Evolutionary conservation across 768 basidiomycete species (phyloP), one percentile per base, ranked within the genome.

Genomic region (Lyophyllum decastes): DNA sequence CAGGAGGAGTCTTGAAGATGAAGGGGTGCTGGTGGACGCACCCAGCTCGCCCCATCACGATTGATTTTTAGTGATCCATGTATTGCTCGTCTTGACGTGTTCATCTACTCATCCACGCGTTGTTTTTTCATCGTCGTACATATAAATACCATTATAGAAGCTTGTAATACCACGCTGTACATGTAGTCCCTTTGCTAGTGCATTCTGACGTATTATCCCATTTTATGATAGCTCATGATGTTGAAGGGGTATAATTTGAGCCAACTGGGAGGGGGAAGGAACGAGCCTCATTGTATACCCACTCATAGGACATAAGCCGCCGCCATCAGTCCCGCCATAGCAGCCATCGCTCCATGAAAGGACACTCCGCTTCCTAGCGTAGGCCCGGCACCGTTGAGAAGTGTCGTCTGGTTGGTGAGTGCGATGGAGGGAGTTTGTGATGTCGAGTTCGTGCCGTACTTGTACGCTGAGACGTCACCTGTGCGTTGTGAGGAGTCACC

Each of bases 391-490:
- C 79, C 82, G 61, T 81, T 83, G 26, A 87, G 66, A 48, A 86
- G 62, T 6, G 80, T 82, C 0, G 84, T 81, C 46, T 75, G 69
- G 64, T 90, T 90, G 57, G 84, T 84, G 66, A 84, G 82, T 0
- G 73, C 65, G 57, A 91, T 75, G 10, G 73, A 70, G 0, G 89
- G 89, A 0, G 77, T 80, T 55, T 81, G 66, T 25, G 75, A 62
- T 7, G 85, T 78, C 7, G 78, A 64, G 69, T 89, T 89, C 43
- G 77, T 24, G 58, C 77, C 79, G 63, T 90, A 91, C 9, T 84
- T 76, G 67, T 91, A 90, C 11, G 86, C 86, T 1, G 84, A 84
- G 8, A 82, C 75, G 64, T 81, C 78, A 24, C 79, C 59, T 12
- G 72, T 69, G 1, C 79, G 72, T 5, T 76, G 53, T 2, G 64